These are phyloP conservation scores for Thermomyces lanuginosus DNA, from an alignment of 2,329 filamentous ascomycete species.

Conservation along the genomic window DNA sequence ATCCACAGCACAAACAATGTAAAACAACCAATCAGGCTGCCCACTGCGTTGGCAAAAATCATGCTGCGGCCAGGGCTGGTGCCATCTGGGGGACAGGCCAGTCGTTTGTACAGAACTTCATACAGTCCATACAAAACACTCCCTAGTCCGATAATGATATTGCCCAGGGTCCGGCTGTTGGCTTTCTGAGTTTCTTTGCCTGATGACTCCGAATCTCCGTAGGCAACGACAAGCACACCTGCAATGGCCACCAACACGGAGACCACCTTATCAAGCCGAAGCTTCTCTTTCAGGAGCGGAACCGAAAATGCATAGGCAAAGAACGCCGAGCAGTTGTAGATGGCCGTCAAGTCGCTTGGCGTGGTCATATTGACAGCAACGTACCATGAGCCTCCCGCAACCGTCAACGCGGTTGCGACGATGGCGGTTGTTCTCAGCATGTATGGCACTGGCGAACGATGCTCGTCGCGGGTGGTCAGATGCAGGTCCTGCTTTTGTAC, in stretches of 20 bases:
- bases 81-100: slow-evolving; percentile 83
- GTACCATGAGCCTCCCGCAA: slow-evolving; percentile 91
- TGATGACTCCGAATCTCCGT: slow-evolving; percentile 51
- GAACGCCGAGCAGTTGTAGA: slow-evolving; percentile 98
- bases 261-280: slow-evolving; percentile 69
- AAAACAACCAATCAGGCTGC: slow-evolving; percentile 70
- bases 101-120: slow-evolving; percentile 89
- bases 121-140: slow-evolving; percentile 92
- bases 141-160: slow-evolving; percentile 79
- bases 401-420: slow-evolving; percentile 69
- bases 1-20: slow-evolving; percentile 83
- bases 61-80: slow-evolving; percentile 73
- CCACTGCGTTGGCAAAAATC: slow-evolving; percentile 89
- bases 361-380: slow-evolving; percentile 86
- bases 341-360: slow-evolving; percentile 83
- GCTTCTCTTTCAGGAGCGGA: slow-evolving; percentile 67
- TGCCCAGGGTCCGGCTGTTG: slow-evolving; percentile 59
- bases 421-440: slow-evolving; percentile 64
- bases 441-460: slow-evolving; percentile 47
- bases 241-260: slow-evolving; percentile 75
- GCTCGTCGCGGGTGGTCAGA: slow-evolving; percentile 29
- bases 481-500: slow-evolving; percentile 64
- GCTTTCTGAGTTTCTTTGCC: slow-evolving; percentile 39
- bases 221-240: slow-evolving; percentile 88
- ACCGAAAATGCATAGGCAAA: slow-evolving; percentile 97